Base-by-base conservation (phyloP, 306 rosid species). In the Carpinus fangiana region DNA sequence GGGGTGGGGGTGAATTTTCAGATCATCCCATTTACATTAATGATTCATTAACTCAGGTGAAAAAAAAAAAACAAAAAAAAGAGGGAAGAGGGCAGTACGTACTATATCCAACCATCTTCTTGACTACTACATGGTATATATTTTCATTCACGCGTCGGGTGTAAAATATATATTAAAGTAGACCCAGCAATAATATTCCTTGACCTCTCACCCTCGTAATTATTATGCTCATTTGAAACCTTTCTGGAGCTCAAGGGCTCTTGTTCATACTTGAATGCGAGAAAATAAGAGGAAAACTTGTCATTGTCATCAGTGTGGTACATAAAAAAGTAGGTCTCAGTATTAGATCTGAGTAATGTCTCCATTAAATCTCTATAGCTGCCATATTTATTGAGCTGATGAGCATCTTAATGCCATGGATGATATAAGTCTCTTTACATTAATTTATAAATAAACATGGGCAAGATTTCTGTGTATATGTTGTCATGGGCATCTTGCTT, bases 401-500 rank as follows among this genome's bases (percentile, higher is more conserved):
- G 4, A 16, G n/a, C 60, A 82, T 43, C 34, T 70, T 53, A 69
- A 62, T 45, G 72, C 78, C 84, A 67, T 74, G 72, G 73, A 73
- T 41, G 38, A 74, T 67, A 71, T 76, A 11, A 76, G 70, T 50
- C 59, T 81, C 73, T 79, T 45, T 56, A 20, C 46, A 66, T n/a
- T 41, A 75, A 70, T 78, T 54, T 17, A 54, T 17, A 73, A 62
- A 48, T 54, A 61, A 71, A 77, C 76, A 12, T 56, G 12, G 48
- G 69, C 76, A 67, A 78, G 67, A 68, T 73, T 11, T 50, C 36
- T n/a, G 45, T 18, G 61, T 18, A 52, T 47, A 74, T 67, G 61
- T 87, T 67, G 55, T 87, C 82, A 69, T 81, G 74, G 64, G 83
- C 78, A 76, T 84, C 87, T 80, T 81, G 70, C 78, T 82, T 31